Evolutionary conservation across 148 eudicot species (phyloP).

Genomic region (Nyssa sinensis): DNA sequence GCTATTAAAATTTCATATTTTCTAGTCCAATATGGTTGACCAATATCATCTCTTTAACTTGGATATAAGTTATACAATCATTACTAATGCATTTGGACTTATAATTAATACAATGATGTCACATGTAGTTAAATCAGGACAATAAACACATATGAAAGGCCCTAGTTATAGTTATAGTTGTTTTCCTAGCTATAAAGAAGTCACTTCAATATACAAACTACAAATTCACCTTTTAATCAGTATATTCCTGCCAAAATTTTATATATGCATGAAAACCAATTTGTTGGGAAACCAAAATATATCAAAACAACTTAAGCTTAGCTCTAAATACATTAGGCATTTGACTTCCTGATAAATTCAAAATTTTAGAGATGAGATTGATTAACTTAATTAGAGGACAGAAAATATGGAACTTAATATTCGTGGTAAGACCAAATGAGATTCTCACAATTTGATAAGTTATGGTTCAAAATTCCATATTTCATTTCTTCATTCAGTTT

Average conservation of each 20-base stretch:
- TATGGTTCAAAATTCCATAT: too few relatives aligned
- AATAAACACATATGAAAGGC: neutral
- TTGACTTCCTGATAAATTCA: neutral
- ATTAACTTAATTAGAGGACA: neutral
- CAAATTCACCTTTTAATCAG: too few relatives aligned
- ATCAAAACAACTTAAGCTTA: neutral
- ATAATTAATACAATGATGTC: too few relatives aligned
- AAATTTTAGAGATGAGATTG: neutral
- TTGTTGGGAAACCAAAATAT: neutral
- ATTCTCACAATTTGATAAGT: neutral
- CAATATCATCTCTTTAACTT: too few relatives aligned
- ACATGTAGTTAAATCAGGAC: too few relatives aligned
- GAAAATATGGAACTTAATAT: neutral
- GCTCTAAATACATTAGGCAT: neutral
- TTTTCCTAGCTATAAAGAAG: neutral
- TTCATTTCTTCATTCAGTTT: neutral
- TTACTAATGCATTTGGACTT: neutral
- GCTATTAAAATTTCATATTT: too few relatives aligned
- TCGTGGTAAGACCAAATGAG: neutral
- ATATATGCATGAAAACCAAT: neutral
- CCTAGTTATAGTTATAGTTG: neutral
- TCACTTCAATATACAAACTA: too few relatives aligned
- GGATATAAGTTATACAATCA: neutral
- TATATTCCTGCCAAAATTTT: neutral
- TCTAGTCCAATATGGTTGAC: too few relatives aligned